Conservation (phyloP, 2,329 filamentous ascomycete species). For the Microcyclosporella mali region DNA sequence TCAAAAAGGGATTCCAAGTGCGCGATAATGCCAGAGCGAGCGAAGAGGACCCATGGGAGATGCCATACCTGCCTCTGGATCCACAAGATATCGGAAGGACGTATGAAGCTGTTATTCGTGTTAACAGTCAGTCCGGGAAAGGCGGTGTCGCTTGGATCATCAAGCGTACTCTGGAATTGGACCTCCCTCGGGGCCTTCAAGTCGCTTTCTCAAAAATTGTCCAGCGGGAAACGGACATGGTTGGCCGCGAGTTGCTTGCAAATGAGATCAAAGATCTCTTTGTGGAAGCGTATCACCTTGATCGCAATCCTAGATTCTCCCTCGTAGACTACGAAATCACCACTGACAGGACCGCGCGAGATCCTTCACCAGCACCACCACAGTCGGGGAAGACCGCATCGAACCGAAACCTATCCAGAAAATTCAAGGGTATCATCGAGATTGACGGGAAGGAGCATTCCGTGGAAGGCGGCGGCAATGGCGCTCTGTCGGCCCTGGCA, state of each 20-base stretch:
- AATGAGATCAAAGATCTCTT: slow-evolving; percentile 84
- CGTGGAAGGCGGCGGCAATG: slow-evolving; percentile 76
- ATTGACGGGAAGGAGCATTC: slow-evolving; percentile 75
- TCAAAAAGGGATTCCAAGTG: slow-evolving; percentile 77
- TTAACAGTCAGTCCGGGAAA: slow-evolving; percentile 95
- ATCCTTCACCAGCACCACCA: slow-evolving; percentile 59
- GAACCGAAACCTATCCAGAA: slow-evolving; percentile 63
- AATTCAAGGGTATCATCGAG: slow-evolving; percentile 78
- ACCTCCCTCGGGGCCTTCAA: slow-evolving; percentile 86
- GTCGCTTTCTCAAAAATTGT: slow-evolving; percentile 85
- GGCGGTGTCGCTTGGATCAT: slow-evolving; percentile 94
- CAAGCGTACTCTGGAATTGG: slow-evolving; percentile 78
- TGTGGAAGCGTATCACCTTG: slow-evolving; percentile 78
- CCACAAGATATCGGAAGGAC: slow-evolving; percentile 88
- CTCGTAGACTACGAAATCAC: slow-evolving; percentile 89
- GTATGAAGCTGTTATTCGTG: slow-evolving; percentile 96
- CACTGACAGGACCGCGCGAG: slow-evolving; percentile 62
- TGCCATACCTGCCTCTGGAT: slow-evolving; percentile 90
- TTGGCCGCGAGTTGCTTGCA: slow-evolving; percentile 77
- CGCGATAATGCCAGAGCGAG: slow-evolving; percentile 56
- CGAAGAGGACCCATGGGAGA: slow-evolving; percentile 66
- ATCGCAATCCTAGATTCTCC: slow-evolving; percentile 74
- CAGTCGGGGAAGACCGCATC: slow-evolving; percentile 60
- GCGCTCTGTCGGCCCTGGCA: slow-evolving; percentile 82
- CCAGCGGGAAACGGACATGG: slow-evolving; percentile 70